These are phyloP conservation scores for Malus hybrid DNA, from an alignment of 331 rosid genomes.

Conservation along the genomic window DNA sequence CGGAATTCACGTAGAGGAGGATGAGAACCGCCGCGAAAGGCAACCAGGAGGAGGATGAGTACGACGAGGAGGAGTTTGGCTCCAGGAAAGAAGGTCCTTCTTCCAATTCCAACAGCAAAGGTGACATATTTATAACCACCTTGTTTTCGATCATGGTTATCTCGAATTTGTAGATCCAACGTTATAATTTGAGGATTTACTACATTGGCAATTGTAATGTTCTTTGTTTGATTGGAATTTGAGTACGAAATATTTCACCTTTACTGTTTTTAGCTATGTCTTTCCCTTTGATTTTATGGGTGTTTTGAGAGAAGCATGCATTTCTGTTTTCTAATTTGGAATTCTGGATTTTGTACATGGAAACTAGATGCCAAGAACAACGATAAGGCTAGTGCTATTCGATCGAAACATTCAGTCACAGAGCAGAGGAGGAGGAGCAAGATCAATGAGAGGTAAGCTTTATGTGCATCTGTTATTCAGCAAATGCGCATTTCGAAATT, in stretches of 20 bases:
- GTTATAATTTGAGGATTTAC: background rate
- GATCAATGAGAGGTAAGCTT: conserved; percentile 88
- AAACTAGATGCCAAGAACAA: conserved; percentile 68
- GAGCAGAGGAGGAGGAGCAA: conserved; percentile 99
- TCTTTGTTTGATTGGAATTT: background rate
- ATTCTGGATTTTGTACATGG: conserved; percentile 12
- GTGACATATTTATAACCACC: conserved; percentile 17
- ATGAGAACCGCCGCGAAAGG: conserved; percentile 73
- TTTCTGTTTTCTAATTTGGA: conserved; percentile 11
- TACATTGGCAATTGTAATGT: background rate
- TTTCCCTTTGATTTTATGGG: background rate
- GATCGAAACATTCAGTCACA: conserved; percentile 94
- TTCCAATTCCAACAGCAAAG: conserved; percentile 56
- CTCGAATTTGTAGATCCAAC: conserved; percentile 43
- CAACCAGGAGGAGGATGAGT: conserved; percentile 76
- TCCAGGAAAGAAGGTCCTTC: conserved; percentile 70
- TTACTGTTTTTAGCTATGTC: background rate
- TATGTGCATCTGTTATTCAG: background rate
- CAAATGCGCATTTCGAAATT: background rate
- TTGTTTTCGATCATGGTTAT: background rate
- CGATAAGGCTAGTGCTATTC: conserved; percentile 72
- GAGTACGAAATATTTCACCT: background rate
- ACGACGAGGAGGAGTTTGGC: conserved; percentile 73
- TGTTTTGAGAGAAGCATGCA: background rate
- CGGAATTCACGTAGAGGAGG: background rate